Evolutionary conservation across 345 rosid genomes (phyloP).

Genomic region (Erodium maritimum): DNA sequence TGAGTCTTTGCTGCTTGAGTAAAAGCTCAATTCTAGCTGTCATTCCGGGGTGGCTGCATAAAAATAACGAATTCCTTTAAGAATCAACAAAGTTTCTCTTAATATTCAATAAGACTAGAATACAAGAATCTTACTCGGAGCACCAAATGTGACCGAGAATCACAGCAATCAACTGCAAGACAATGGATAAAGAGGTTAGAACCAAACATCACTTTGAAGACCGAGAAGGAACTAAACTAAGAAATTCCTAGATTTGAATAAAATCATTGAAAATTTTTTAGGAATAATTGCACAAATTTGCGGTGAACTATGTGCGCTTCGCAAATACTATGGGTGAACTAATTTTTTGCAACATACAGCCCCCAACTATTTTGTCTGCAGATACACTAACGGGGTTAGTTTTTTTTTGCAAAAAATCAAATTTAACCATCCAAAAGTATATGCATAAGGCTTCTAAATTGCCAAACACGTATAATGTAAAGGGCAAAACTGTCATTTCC

Average conservation of each 20-base stretch:
- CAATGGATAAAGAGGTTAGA: constrained; percentile 7
- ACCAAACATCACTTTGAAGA: background rate
- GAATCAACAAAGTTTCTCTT: background rate
- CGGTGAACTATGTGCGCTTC: too few species aligned
- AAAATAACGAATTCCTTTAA: background rate
- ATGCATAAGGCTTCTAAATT: too few species aligned
- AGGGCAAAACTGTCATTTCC: too few species aligned
- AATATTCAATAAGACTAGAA: background rate
- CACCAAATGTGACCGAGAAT: constrained; percentile 93
- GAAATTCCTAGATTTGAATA: background rate
- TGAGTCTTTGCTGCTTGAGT: constrained; percentile 85
- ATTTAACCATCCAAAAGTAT: too few species aligned
- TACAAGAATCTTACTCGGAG: constrained; percentile 61
- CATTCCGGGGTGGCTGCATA: constrained; percentile 58
- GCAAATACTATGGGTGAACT: too few species aligned
- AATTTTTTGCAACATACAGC: too few species aligned
- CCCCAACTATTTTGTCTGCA: too few species aligned
- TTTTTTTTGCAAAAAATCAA: too few species aligned
- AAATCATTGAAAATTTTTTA: too few species aligned
- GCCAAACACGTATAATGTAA: too few species aligned
- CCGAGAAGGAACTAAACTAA: background rate
- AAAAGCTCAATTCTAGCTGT: constrained; percentile 75
- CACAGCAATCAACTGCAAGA: constrained; percentile 67
- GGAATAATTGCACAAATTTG: too few species aligned
- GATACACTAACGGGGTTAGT: too few species aligned